Base-by-base conservation (phyloP, 768 basidiomycete species). In the Sarcomyxa edulis region DNA sequence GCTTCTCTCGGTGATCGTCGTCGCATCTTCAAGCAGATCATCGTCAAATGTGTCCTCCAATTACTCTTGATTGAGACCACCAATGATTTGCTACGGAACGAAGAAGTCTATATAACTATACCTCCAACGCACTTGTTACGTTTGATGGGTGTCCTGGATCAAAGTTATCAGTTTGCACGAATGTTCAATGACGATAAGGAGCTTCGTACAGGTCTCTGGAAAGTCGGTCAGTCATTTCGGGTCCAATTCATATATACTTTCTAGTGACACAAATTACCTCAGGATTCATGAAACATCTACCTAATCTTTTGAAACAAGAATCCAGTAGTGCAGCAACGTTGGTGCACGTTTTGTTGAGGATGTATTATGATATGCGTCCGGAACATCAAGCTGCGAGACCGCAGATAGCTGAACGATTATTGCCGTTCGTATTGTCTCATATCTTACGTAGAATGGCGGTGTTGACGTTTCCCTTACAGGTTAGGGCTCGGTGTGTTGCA, bases 271-370 rank as follows among this genome's bases (percentile, higher is more conserved):
- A 33, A n/a, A 16, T 32, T 20, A 31, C 12, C 12, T 9, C 43
- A 97, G 94, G 96, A 6, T 99, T 99, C 66, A 99, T 99, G 96
- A 96, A 97, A 57, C 96, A 99, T 58, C 65, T 98, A 21, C 96
- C 96, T 0, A 99, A 99, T 62, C 74, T 99, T 28, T 65, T 99
- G 39, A 97, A 98, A 59, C 96, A 99, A 53, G 96, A 99, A 61
- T 97, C 95, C 10, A 96, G 90, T 45, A 94, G 91, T 53, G 96
- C 96, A 34, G 78, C 95, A 2, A 97, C 93, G 0, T 69, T 98
- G 25, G 92, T 98, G 30, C 91, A 93, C 51, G 80, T 97, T 7
- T 67, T 98, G 21, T 64, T 96, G 29, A 74, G 86, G 22, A 96
- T 99, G 94, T 96, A 97, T 58, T 84, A 84, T 40, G 96, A 98